These are phyloP conservation scores for Cylindrodendrum hubeiense DNA, from an alignment of 2,329 filamentous ascomycete species.

Conservation along the genomic window DNA sequence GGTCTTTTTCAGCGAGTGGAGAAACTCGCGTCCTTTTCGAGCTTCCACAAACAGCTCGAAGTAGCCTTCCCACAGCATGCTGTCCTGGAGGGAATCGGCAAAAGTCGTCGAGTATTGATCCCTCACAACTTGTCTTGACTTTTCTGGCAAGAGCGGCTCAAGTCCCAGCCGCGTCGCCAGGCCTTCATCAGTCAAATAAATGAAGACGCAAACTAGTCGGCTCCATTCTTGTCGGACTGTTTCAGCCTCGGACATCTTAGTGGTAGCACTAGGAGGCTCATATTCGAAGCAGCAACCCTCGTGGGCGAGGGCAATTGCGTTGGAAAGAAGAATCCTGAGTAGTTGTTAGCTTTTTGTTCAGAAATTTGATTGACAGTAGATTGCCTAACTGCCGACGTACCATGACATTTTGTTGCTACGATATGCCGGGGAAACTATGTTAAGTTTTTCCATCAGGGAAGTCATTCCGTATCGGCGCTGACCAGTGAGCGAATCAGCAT, in stretches of 20 bases:
- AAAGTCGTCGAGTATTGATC: constrained; percentile 28
- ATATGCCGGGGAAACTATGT: constrained; percentile 32
- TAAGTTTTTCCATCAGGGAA: constrained; percentile 32
- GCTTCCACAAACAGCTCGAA: constrained; percentile 27
- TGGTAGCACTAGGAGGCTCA: background rate
- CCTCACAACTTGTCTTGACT: constrained; percentile 29
- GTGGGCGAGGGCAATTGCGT: constrained; percentile 29
- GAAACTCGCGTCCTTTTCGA: constrained; percentile 27
- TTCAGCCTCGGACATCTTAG: background rate
- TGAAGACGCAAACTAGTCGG: constrained; percentile 29
- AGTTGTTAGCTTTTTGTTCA: background rate
- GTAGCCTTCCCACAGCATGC: constrained; percentile 29
- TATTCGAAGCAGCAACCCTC: constrained; percentile 31
- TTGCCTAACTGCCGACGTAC: background rate
- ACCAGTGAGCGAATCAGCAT: constrained; percentile 15
- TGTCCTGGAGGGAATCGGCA: constrained; percentile 21
- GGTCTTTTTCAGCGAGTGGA: constrained; percentile 16
- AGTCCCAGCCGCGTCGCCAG: constrained; percentile 25
- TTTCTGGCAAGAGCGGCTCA: constrained; percentile 28
- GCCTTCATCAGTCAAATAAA: constrained; percentile 30
- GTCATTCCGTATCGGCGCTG: constrained; percentile 31
- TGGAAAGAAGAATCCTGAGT: constrained; percentile 31
- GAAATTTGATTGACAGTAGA: background rate
- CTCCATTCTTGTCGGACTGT: constrained; percentile 26
- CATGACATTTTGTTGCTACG: constrained; percentile 36